A percentile compares a stretch with the other conserved stretches of the same genome.
phyloP scores from a whole-genome alignment of 257 asterid species.

The Scutellaria baicalensis region DNA sequence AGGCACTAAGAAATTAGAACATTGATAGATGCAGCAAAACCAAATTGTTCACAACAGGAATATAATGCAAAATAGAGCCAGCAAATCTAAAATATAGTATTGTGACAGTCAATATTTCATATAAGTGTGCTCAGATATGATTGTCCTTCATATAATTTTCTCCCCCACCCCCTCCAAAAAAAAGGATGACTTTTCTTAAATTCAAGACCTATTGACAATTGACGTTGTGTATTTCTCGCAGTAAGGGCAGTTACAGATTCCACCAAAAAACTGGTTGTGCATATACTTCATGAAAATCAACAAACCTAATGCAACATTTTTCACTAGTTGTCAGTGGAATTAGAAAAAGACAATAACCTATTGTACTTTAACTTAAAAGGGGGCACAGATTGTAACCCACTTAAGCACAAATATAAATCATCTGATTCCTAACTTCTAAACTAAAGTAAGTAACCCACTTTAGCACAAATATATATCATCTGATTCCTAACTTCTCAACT shows the following conservation, averaged over 20 bases:
- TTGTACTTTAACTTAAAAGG: not conserved
- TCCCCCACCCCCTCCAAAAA: too few relatives aligned
- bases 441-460: not conserved
- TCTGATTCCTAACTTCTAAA: slow-evolving; percentile 3
- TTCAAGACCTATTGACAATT: not conserved
- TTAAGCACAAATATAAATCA: not conserved
- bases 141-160: not conserved
- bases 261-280: not conserved
- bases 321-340: not conserved
- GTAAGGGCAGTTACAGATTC: not conserved
- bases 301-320: not conserved
- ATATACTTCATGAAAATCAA: not conserved
- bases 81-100: not conserved
- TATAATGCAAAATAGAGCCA: not conserved
- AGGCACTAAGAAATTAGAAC: not conserved
- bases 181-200: not conserved
- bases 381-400: not conserved
- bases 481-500: slow-evolving; percentile 1
- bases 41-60: not conserved
- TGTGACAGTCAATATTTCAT: not conserved
- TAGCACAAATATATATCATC: too few relatives aligned
- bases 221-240: not conserved
- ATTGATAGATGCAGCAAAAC: not conserved
- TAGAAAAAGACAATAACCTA: not conserved
- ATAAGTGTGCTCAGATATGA: not conserved